Evolutionary conservation across 208 protist species (phyloP).

Genomic region (Leptomonas pyrrhocoris): DNA sequence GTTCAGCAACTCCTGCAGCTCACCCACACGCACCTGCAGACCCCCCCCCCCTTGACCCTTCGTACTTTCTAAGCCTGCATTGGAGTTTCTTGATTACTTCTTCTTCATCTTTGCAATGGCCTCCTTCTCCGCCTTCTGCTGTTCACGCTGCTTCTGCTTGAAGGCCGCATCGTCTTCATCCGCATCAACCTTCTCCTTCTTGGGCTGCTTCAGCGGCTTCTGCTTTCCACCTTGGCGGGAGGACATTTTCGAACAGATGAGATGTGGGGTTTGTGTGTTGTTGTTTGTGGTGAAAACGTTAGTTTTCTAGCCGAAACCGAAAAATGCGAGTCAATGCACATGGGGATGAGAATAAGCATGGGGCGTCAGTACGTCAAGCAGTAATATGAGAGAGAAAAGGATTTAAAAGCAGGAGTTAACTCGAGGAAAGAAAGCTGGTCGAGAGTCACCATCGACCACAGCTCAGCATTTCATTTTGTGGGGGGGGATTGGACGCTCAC

Average conservation of each 20-base stretch:
- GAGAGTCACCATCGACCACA: too few relatives aligned
- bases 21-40: too few relatives aligned
- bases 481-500: too few relatives aligned
- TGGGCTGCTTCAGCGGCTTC: constrained; percentile 89
- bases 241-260: constrained; percentile 80
- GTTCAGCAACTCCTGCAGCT: neutral
- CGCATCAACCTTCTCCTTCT: constrained; percentile 72
- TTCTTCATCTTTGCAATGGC: constrained; percentile 88
- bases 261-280: neutral
- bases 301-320: neutral
- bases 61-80: neutral
- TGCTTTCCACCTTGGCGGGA: constrained; percentile 89
- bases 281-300: constrained; percentile 14
- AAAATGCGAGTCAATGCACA: too few relatives aligned
- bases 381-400: too few relatives aligned
- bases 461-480: too few relatives aligned
- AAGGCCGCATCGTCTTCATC: constrained; percentile 81
- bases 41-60: neutral
- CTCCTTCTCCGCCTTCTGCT: constrained; percentile 90
- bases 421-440: too few relatives aligned
- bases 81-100: constrained; percentile 30
- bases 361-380: too few relatives aligned
- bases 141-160: constrained; percentile 78
- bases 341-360: too few relatives aligned
- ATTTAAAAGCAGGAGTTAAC: too few relatives aligned